phyloP scores from a whole-genome alignment of 371 early-diverging fungal species.

The Syncephalastrum racemosum region DNA sequence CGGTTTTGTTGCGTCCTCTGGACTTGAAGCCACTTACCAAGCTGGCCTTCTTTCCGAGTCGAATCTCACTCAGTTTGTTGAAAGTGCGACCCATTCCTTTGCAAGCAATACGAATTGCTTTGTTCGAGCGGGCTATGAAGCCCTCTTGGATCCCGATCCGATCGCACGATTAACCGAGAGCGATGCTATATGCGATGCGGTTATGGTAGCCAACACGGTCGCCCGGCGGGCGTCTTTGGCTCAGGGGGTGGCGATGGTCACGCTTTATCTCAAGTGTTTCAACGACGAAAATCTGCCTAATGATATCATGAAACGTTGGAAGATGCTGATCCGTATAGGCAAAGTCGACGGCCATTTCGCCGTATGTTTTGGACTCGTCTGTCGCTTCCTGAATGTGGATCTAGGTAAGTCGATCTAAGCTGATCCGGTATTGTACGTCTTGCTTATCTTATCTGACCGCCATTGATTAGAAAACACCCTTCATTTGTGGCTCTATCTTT shows the following conservation, averaged over 20 bases:
- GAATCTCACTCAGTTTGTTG: constrained; percentile 47
- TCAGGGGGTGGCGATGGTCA: constrained; percentile 70
- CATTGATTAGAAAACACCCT: constrained; percentile 58
- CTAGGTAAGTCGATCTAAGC: constrained; percentile 47
- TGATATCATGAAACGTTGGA: constrained; percentile 51
- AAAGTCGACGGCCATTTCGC: constrained; percentile 69
- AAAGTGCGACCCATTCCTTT: constrained; percentile 60
- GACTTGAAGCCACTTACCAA: constrained; percentile 72
- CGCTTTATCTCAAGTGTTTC: constrained; percentile 62
- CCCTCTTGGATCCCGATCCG: constrained; percentile 34
- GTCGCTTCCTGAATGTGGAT: constrained; percentile 58
- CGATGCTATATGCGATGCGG: constrained; percentile 58
- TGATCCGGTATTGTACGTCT: too few species aligned
- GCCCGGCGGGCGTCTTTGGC: constrained; percentile 72
- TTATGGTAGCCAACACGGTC: constrained; percentile 64
- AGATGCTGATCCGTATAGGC: constrained; percentile 53
- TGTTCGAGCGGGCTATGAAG: constrained; percentile 60
- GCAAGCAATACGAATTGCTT: constrained; percentile 70
- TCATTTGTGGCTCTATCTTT: constrained; percentile 79
- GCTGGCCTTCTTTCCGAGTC: constrained; percentile 50
- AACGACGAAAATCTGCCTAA: constrained; percentile 25
- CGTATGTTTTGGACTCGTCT: constrained; percentile 68
- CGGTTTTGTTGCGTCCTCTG: constrained; percentile 83
- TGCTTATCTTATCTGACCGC: too few species aligned
- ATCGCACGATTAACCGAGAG: constrained; percentile 39